Base-by-base conservation (phyloP, 768 basidiomycete species). In the Russula ochroleuca region DNA sequence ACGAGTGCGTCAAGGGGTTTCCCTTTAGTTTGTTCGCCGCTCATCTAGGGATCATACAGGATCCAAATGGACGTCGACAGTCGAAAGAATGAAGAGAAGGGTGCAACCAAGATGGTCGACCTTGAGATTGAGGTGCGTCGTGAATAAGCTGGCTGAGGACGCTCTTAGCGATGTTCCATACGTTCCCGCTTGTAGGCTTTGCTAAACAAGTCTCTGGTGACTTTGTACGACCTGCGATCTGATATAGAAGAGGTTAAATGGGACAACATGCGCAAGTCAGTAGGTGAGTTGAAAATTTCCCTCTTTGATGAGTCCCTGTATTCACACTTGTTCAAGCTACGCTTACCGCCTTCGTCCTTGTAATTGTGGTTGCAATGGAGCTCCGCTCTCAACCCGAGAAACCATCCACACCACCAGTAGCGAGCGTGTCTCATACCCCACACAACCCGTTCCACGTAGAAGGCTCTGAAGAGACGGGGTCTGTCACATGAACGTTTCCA, bases 1-100 rank as follows among this genome's bases (percentile, higher is more conserved):
- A 98, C 71, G 95, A 98, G 94, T 96, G 68, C 60, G 88, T 83
- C 11, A 17, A 43, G 21, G 0, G 7, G 15, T 17, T 51, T 47
- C 19, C 40, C 4, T 23, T 3, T 19, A 11, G 25, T 25, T 14
- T 43, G 10, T 5, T 21, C 25, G 33, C 9, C 23, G 28, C 45
- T 40, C 61, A 52, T 37, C 3, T 7, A 17, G 6, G 58, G n/a
- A 38, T 55, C 4, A 7, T 51, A 40, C 64, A 97, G 94, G 71
- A 92, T 95, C 56, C 94, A 98, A 74, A 94, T 98, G 86, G 97
- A 99, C 61, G 80, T 98, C 64, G 93, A 96, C 70, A 94, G 86
- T 66, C 82, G 96, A 62, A 98, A 94, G 78, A 92, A 89, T 68
- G 97, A 98, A 72, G 83, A 87, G 15, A 88, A 86, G 71, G 80